Evolutionary conservation across 2,329 filamentous ascomycete genomes (phyloP), one percentile per base, ranked within the genome.

Genomic region (Spiromastix sp.): DNA sequence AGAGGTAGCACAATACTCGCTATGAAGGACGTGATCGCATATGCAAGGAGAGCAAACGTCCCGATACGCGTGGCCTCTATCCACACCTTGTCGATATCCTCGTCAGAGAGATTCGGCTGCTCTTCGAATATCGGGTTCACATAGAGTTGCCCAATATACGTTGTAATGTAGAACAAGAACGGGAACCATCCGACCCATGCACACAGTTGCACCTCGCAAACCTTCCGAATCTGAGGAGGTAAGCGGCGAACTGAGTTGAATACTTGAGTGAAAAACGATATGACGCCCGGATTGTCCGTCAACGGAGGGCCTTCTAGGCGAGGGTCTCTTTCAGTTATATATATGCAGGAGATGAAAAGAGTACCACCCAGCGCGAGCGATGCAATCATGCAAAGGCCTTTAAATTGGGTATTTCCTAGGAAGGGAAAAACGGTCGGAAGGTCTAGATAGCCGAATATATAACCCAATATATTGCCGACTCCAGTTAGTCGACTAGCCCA

Each of bases 181-280:
- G 87, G 87, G 50, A 95, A 96, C 76, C 89, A 95, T 34, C 85
- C 89, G 38, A 95, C 79, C 87, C 87, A 96, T 4, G 85, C 85
- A 41, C 79, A 87, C 48, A 89, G 77, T 54, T 91, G 83, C 0
- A 87, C 81, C 44, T 78, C 65, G 52, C 87, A 95, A 24, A 95
- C 85, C 43, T 76, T 79, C 42, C 72, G 72, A 44, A 91, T 85
- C 58, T 93, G 86, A 1, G 79, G 79, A 1, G 89, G 87, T 5
- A 96, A 68, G 25, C 78, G 73, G 48, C 72, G 76, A 44, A 94
- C 81, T 0, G 86, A 86, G 32, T 70, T 73, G 55, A 81, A 79
- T 2, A 94, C 77, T 48, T 77, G 74, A 45, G 67, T 71, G 64
- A 95, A 95, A 62, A 96, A 94, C 2, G 76, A 63, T 3, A 89